A percentile compares a stretch with the other conserved stretches of the same genome.
phyloP scores from a whole-genome alignment of 139 green algal genomes.

The Chlorella sp. region DNA sequence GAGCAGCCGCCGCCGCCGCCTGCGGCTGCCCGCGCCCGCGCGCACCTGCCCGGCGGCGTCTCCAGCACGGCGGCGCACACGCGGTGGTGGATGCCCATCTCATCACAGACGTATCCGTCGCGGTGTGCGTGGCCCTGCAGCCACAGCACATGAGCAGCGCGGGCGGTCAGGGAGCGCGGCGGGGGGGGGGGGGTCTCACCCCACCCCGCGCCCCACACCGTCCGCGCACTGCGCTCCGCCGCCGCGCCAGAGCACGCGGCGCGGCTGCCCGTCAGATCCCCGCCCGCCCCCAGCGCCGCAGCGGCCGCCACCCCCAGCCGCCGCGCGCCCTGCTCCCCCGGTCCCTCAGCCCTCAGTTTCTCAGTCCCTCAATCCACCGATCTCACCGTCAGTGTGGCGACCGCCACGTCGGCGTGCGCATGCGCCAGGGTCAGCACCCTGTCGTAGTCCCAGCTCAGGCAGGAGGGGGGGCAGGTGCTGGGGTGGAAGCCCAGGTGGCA shows the following conservation, averaged over 20 bases:
- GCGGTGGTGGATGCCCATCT: constrained; percentile 65
- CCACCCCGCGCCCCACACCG: no score
- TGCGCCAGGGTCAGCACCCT: constrained; percentile 39
- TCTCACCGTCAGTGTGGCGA: no score
- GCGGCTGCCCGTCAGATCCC: not conserved
- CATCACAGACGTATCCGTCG: constrained; percentile 38
- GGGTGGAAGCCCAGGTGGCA: constrained; percentile 56
- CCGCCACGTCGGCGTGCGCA: not conserved
- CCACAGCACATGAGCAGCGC: no score
- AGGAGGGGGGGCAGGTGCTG: constrained; percentile 45
- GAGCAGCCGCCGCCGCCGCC: not conserved
- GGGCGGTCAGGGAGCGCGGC: no score
- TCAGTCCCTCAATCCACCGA: no score
- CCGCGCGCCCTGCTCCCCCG: not conserved
- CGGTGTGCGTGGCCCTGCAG: constrained; percentile 72
- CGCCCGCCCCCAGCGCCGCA: not conserved
- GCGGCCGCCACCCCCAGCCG: not conserved
- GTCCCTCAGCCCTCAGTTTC: not conserved
- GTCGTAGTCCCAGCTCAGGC: constrained; percentile 78
- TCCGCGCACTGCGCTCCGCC: no score
- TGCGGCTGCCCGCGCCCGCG: no score
- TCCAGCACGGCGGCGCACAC: constrained; percentile 71
- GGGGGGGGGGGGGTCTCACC: no score
- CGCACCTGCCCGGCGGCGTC: constrained; percentile 48
- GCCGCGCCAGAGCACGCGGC: no score